A percentile compares a stretch with the other conserved stretches of the same genome.
Conservation (phyloP, 495 filamentous ascomycete species). For the Tuber aestivum region DNA sequence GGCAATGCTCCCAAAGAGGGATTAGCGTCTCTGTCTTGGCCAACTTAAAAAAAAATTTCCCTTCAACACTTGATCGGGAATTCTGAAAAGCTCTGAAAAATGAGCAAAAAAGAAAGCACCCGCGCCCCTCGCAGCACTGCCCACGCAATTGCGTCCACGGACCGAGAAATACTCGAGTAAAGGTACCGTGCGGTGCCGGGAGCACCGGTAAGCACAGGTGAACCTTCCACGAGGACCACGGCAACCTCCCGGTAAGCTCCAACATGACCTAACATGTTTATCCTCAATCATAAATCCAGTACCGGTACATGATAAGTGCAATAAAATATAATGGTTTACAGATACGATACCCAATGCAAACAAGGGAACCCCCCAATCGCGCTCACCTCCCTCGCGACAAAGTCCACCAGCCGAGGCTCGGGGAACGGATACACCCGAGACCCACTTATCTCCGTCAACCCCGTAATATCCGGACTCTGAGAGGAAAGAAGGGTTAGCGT, state of each 20-base stretch:
- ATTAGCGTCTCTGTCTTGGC: neutral
- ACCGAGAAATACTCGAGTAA: no score
- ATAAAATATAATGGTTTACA: no score
- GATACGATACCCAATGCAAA: no score
- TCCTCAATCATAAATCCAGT: neutral
- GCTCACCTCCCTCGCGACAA: neutral
- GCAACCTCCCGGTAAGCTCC: neutral
- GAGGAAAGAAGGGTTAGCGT: neutral
- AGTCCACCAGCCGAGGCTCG: neutral
- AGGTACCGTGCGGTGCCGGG: neutral
- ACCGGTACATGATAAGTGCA: neutral
- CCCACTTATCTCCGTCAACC: neutral
- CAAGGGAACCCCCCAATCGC: neutral
- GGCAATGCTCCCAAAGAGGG: neutral
- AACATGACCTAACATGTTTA: neutral
- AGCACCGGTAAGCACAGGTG: neutral
- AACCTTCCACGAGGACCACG: neutral
- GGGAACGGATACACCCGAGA: neutral
- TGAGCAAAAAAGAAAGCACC: neutral
- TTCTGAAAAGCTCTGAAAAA: neutral
- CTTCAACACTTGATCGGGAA: neutral
- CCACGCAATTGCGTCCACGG: no score
- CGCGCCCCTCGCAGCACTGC: neutral
- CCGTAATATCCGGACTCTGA: neutral
- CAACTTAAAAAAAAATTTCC: neutral